Evolutionary conservation across 768 basidiomycete species (phyloP), one percentile per base, ranked within the genome.

Genomic region (Termitomyces eurrhizus): DNA sequence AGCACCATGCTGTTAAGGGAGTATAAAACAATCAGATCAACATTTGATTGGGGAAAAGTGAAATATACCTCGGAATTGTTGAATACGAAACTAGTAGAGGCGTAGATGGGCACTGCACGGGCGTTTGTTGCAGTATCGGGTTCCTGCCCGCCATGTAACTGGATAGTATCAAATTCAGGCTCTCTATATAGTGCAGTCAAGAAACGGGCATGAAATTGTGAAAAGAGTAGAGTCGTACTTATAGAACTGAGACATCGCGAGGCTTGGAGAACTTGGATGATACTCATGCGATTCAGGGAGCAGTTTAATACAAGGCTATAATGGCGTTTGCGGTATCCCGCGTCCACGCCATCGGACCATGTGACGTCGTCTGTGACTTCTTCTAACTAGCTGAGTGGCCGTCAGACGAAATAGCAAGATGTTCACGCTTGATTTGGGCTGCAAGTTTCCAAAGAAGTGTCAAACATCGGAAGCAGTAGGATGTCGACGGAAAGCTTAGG

Each of bases 111-210:
- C 0, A 84, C 83, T 2, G 90, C 92, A 1, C 91, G 83, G 1
- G 92, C 87, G 56, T 88, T 84, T 0, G 87, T 89, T 3, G 85
- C 68, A 0, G 81, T 69, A 72, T 90, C 89, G 7, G 82, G 80
- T 11, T 71, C 74, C 60, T 90, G 87, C 1, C 92, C 91, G 14
- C 84, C 91, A 69, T 93, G 91, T 4, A 93, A 78, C 72, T 91
- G 89, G 56, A 92, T 76, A 1, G 90, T 92, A 65, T 92, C 89
- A 65, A 92, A 92, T 67, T 90, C 87, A 46, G 88, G 88, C 67
- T 80, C 76, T 73, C 82, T 83, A 33, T 2, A 33, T 2, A 33
- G 4, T 44, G 24, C 41, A 33, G 41, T 32, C 29, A 11, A 52
- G 52, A 16, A n/a, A 26, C 41, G 18, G 36, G 16, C 9, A 29